Evolutionary conservation across 2,329 filamentous ascomycete species (phyloP).

Genomic region (Dactylellina sp.): DNA sequence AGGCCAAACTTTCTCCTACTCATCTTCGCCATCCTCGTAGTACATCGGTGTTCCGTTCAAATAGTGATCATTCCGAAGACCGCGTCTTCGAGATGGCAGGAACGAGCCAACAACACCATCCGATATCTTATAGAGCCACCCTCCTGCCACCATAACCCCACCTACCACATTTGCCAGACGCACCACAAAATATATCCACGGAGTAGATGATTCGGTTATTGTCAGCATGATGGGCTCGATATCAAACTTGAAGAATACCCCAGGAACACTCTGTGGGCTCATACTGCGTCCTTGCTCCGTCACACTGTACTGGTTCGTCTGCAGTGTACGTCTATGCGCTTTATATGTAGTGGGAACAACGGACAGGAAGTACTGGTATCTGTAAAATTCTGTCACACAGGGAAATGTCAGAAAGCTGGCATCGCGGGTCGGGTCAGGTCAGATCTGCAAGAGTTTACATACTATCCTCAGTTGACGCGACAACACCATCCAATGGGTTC

Average conservation of each 20-base stretch:
- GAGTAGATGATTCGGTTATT: slow-evolving; percentile 82
- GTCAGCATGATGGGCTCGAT: slow-evolving; percentile 94
- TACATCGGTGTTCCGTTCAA: slow-evolving; percentile 55
- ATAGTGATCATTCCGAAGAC: slow-evolving; percentile 48
- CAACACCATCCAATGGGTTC: slow-evolving; percentile 93
- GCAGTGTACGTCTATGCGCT: slow-evolving; percentile 74
- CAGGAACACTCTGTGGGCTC: slow-evolving; percentile 78
- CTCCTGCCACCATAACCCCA: slow-evolving; percentile 90
- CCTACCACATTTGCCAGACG: slow-evolving; percentile 90
- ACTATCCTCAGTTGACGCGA: slow-evolving; percentile 72
- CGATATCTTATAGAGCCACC: slow-evolving; percentile 88
- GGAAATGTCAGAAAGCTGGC: not conserved
- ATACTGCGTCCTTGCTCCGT: slow-evolving; percentile 84
- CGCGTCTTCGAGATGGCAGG: slow-evolving; percentile 43
- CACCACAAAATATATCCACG: slow-evolving; percentile 79
- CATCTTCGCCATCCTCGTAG: slow-evolving; percentile 50
- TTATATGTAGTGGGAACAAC: slow-evolving; percentile 95
- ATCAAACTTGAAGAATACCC: slow-evolving; percentile 98
- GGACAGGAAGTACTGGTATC: slow-evolving; percentile 97
- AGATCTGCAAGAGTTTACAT: slow-evolving; percentile 3
- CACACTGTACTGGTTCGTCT: slow-evolving; percentile 98
- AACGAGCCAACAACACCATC: slow-evolving; percentile 73
- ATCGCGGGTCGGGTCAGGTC: not conserved
- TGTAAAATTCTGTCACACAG: slow-evolving; percentile 79
- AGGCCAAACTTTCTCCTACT: too few relatives aligned